Conservation (phyloP, 805 yeast genomes). For the Wickerhamomyces tratensis region DNA sequence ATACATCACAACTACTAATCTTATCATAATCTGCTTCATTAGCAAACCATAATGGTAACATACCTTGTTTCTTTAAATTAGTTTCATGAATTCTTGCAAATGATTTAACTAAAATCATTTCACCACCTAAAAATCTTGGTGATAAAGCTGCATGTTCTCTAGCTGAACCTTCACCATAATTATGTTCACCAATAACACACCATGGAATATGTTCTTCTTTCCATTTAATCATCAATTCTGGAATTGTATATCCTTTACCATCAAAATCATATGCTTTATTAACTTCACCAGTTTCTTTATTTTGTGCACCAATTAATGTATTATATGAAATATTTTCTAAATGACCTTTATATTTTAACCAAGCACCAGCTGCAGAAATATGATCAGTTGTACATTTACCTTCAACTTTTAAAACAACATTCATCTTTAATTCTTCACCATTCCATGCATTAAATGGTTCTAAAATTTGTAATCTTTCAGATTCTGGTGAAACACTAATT, state of each 20-base stretch:
- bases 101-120: constrained; percentile 94
- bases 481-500: constrained; percentile 76
- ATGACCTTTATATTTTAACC: constrained; percentile 99
- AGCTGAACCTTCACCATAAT: constrained; percentile 99
- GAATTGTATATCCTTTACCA: constrained; percentile 89
- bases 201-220: constrained; percentile 69
- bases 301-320: constrained; percentile 99
- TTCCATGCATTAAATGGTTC: constrained; percentile 95
- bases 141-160: constrained; percentile 99
- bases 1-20: constrained; percentile 81
- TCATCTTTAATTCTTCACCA: constrained; percentile 83
- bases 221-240: constrained; percentile 97
- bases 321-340: constrained; percentile 97
- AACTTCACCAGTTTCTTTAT: constrained; percentile 92
- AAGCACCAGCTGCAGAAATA: constrained; percentile 99
- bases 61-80: constrained; percentile 98
- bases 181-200: constrained; percentile 98
- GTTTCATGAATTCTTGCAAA: constrained; percentile 99
- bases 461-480: constrained; percentile 93
- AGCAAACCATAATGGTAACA: constrained; percentile 91
- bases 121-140: constrained; percentile 98
- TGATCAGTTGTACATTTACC: constrained; percentile 99
- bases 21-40: constrained; percentile 87
- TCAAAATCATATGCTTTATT: constrained; percentile 81
- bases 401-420: constrained; percentile 89